Evolutionary conservation across 1,139 yeast species (phyloP), one percentile per base, ranked within the genome.

Genomic region (Blastobotrys malaysiensis): DNA sequence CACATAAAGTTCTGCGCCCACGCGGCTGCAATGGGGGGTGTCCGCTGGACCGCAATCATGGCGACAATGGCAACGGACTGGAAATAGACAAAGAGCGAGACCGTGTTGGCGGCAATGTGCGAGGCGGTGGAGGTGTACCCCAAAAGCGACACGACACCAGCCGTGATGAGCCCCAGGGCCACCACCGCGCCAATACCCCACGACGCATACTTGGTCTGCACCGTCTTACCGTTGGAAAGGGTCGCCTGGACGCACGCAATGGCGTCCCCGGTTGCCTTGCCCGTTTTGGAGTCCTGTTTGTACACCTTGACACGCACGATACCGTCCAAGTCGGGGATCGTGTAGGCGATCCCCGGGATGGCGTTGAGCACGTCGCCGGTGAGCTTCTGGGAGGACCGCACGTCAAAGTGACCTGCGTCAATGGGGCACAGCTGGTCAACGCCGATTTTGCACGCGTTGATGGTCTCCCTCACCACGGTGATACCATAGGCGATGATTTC

Each of bases 1-100:
- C 99, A 93, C 73, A 84, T 84, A 76, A 93, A 93, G 74, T 93
- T 93, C 70, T 93, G 97, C 43, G 96, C 85, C 99, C 99, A 93
- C 3, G 98, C 95, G 1, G 97, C 93, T 9, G 98, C 98, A 61
- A 93, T 89, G 5, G 99, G 99, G 7, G 99, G 99, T 22, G 89
- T 88, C 58, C 83, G 78, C 19, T 90, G 81, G 44, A 93, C 98
- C 50, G 96, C 97, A 93, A 91, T 86, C 97, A 93, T 90, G 24
- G 96, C 82, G 21, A 95, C 86, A 60, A 93, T 86, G 27, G 98
- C 97, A 63, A 93, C 79, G 55, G 89, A 83, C 74, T 93, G 99
- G 80, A 93, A 93, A 73, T 93, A 95, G 56, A 90, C 82, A 73
- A 93, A 93, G 60, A 93, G 77, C 1, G 97, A 88, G 73, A 93